Conservation (phyloP, 1,284 basidiomycete species). For the Apiotrichum sp. region DNA sequence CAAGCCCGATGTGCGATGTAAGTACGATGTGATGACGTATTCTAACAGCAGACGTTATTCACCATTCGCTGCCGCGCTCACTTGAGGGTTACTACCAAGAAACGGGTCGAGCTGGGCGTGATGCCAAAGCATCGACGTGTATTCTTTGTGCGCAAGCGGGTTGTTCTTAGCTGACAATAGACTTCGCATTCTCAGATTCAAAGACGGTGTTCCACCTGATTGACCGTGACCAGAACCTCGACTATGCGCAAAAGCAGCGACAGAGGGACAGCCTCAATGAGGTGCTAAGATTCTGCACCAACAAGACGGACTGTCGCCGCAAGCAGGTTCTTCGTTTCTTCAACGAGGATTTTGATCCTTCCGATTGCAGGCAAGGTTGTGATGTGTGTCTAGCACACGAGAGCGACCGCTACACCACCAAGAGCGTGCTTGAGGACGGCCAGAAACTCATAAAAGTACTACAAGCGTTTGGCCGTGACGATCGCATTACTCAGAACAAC, state of each 20-base stretch:
- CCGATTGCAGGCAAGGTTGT: conserved; percentile 42
- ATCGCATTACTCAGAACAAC: conserved; percentile 38
- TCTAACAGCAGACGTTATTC: conserved; percentile 62
- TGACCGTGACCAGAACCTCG: conserved; percentile 50
- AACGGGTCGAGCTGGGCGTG: conserved; percentile 75
- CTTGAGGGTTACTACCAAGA: conserved; percentile 77
- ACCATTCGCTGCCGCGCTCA: conserved; percentile 62
- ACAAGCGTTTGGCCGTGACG: conserved; percentile 20
- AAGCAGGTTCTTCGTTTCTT: conserved; percentile 63
- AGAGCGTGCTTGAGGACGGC: conserved; percentile 39
- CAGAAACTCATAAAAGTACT: conserved; percentile 35
- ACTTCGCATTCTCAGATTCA: conserved; percentile 55
- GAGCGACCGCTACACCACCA: conserved; percentile 22
- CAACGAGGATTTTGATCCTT: conserved; percentile 44
- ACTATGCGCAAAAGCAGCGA: conserved; percentile 55
- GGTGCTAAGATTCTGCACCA: conserved; percentile 70
- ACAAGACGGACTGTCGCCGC: conserved; percentile 80
- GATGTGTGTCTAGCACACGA: conserved; percentile 43
- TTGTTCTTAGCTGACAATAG: conserved; percentile 40
- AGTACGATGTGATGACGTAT: conserved; percentile 14
- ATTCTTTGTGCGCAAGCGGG: conserved; percentile 50
- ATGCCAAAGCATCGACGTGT: conserved; percentile 61
- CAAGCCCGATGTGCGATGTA: conserved; percentile 63
- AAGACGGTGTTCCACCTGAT: conserved; percentile 54
- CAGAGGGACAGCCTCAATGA: conserved; percentile 55